phyloP scores from a whole-genome alignment of 139 green algal genomes.

The Gonium pectorale region DNA sequence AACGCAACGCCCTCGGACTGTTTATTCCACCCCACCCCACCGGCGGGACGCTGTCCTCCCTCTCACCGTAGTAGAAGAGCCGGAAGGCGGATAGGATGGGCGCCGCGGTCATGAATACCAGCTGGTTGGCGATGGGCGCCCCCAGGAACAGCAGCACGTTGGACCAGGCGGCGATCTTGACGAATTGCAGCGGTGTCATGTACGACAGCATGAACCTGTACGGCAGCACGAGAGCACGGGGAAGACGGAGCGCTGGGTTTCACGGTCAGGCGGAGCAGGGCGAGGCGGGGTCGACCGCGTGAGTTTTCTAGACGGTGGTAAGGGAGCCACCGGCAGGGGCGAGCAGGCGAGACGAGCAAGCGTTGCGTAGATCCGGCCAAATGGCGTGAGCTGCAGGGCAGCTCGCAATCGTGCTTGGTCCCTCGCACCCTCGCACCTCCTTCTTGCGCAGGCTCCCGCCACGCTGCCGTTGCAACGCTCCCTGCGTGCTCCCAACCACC shows the following conservation, averaged over 20 bases:
- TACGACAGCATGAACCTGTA: constrained; percentile 69
- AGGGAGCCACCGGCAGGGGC: no score
- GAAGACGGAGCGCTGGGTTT: neutral
- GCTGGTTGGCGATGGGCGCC: constrained; percentile 53
- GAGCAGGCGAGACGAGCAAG: no score
- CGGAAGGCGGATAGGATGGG: constrained; percentile 58
- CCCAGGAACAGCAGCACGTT: constrained; percentile 46
- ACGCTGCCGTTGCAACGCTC: no score
- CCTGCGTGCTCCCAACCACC: no score
- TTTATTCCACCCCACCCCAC: neutral
- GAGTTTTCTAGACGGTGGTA: neutral
- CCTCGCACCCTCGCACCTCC: no score
- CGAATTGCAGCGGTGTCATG: constrained; percentile 51
- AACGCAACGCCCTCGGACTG: no score
- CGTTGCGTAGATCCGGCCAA: no score
- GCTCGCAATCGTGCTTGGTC: no score
- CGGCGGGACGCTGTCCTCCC: neutral
- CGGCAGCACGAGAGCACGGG: no score
- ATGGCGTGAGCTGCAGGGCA: no score
- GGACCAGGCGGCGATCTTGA: constrained; percentile 52
- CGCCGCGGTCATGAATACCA: constrained; percentile 61
- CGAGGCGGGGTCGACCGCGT: neutral
- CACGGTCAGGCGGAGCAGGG: neutral
- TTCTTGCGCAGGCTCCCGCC: no score
- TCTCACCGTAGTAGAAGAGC: constrained; percentile 41